Evolutionary conservation across 1,284 basidiomycete genomes (phyloP).

Genomic region (Fomitopsis schrenkii): DNA sequence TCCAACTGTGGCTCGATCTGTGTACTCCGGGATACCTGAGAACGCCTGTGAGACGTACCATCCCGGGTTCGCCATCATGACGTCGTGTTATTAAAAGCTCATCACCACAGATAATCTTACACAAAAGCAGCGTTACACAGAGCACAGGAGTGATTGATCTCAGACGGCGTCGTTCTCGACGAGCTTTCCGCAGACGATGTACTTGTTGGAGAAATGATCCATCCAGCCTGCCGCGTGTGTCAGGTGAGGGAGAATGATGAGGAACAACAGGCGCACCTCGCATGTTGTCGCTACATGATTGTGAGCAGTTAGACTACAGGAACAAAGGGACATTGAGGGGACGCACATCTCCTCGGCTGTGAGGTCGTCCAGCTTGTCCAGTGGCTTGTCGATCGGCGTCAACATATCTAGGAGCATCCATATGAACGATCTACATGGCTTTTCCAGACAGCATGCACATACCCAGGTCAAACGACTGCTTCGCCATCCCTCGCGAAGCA

Average conservation of each 20-base stretch:
- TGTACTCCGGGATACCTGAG: no score
- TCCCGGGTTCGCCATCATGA: background rate
- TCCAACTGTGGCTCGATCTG: no score
- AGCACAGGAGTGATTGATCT: background rate
- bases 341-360: slow-evolving; percentile 80
- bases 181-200: slow-evolving; percentile 80
- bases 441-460: slow-evolving; percentile 22
- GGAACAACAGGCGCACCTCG: slow-evolving; percentile 42
- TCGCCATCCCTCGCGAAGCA: slow-evolving; percentile 94
- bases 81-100: no score
- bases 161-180: slow-evolving; percentile 59
- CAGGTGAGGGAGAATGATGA: background rate
- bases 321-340: background rate
- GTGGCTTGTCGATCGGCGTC: slow-evolving; percentile 79
- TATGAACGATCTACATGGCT: background rate
- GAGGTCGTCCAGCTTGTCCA: slow-evolving; percentile 81
- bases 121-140: background rate
- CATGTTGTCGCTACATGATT: slow-evolving; percentile 76
- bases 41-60: no score
- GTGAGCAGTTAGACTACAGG: background rate
- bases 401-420: slow-evolving; percentile 69
- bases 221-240: slow-evolving; percentile 65
- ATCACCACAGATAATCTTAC: background rate
- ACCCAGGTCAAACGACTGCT: slow-evolving; percentile 92
- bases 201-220: slow-evolving; percentile 86